Evolutionary conservation across 1,284 basidiomycete species (phyloP), one percentile per base, ranked within the genome.

Genomic region (Malassezia brasiliensis): DNA sequence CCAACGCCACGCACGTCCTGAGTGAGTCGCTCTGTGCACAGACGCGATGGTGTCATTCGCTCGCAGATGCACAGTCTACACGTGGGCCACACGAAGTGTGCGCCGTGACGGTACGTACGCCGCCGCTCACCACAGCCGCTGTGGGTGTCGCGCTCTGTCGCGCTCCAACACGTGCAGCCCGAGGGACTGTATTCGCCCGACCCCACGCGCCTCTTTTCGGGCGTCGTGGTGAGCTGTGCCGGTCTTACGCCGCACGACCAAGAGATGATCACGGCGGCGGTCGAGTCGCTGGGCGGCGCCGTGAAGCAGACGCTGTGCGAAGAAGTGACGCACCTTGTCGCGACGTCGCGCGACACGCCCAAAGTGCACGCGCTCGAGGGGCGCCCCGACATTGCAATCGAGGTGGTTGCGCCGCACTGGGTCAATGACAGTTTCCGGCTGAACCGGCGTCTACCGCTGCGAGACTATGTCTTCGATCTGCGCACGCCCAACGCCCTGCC

Each of bases 301-400:
- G 88, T 83, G 81, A 80, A 85, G 14, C 77, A 78, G 1, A 83
- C 82, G 5, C 80, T 89, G 48, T 88, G 87, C 0, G 81, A 81
- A 55, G 88, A 91, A 61, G 84, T 89, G 36, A 90, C 88, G 1
- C 88, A 91, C 72, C 79, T 90, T 45, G 85, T 91, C 64, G 82
- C 83, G 30, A 74, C 50, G 10, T 50, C 49, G 34, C 50, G 56
- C 44, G 56, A 60, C 17, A 50, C 49, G 39, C n/a, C 45, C 38
- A 63, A 61, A 42, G 49, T 65, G 37, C 31, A 20, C 15, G 59
- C 61, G 48, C 54, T 63, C 25, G 41, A 85, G 64, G 79, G 82
- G 57, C 82, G 79, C 68, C 78, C 80, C 50, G 69, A 79, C 11
- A 3, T 74, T 78, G 53, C 83, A 15, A 79, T 87, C 64, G 81